Percentiles rank a stretch among this genome's conserved stretches.
phyloP scores from a whole-genome alignment of 2,329 filamentous ascomycete species.

The Penicillium paneum region DNA sequence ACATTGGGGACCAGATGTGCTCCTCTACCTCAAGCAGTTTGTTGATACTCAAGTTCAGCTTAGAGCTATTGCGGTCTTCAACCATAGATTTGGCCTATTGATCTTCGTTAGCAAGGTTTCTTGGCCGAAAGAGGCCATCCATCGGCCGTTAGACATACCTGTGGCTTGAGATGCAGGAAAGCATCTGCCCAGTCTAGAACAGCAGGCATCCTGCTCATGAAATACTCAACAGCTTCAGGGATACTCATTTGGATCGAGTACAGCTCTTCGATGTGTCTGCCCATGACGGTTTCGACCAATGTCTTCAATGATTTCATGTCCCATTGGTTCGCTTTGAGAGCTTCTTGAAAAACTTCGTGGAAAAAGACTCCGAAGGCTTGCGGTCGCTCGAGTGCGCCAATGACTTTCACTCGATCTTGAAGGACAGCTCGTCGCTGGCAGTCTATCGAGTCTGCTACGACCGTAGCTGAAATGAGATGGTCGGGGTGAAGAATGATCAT shows the following conservation, averaged over 20 bases:
- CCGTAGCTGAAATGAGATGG: constrained; percentile 89
- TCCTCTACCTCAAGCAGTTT: constrained; percentile 96
- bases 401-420: constrained; percentile 91
- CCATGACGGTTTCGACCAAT: constrained; percentile 66
- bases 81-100: constrained; percentile 65
- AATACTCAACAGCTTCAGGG: constrained; percentile 70
- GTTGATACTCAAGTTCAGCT: constrained; percentile 77
- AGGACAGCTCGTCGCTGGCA: constrained; percentile 88
- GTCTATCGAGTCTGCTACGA: constrained; percentile 92
- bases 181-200: constrained; percentile 77
- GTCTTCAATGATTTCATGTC: constrained; percentile 63
- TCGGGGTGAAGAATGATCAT: constrained; percentile 92
- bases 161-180: constrained; percentile 71
- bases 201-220: constrained; percentile 78
- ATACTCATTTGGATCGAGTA: constrained; percentile 80
- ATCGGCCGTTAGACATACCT: constrained; percentile 47
- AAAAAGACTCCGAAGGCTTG: constrained; percentile 91
- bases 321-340: constrained; percentile 80
- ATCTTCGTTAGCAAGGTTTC: constrained; percentile 27
- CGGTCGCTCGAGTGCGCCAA: constrained; percentile 71
- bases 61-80: constrained; percentile 73
- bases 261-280: constrained; percentile 79
- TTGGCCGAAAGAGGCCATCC: background rate
- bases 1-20: constrained; percentile 97
- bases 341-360: constrained; percentile 93